Evolutionary conservation across 805 yeast genomes (phyloP).

Genomic region (Schwanniomyces sp.): DNA sequence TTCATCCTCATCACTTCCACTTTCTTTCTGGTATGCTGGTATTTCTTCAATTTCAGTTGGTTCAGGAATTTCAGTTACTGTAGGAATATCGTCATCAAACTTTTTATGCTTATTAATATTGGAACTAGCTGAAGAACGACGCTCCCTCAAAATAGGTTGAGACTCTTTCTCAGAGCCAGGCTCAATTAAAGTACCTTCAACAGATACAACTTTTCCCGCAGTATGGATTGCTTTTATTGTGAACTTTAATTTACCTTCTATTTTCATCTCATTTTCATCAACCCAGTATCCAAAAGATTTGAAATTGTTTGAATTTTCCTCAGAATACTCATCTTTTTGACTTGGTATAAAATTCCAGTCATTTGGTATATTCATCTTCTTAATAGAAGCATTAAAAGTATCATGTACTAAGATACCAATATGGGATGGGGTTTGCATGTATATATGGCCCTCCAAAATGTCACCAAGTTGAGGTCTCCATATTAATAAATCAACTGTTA

Average conservation of each 20-base stretch:
- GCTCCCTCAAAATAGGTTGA: conserved; percentile 51
- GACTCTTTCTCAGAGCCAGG: conserved; percentile 58
- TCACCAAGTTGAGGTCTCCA: conserved; percentile 95
- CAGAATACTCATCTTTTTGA: conserved; percentile 59
- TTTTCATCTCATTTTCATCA: conserved; percentile 67
- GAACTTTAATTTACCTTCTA: conserved; percentile 83
- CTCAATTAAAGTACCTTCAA: conserved; percentile 79
- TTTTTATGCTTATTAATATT: conserved; percentile 37
- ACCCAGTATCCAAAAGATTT: conserved; percentile 85
- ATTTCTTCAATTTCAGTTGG: conserved; percentile 14
- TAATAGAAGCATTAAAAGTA: conserved; percentile 91
- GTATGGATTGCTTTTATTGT: conserved; percentile 70
- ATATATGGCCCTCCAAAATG: conserved; percentile 77
- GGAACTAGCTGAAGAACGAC: conserved; percentile 27
- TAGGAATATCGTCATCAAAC: conserved; percentile 37
- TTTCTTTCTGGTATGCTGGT: conserved; percentile 14
- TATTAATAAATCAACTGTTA: conserved; percentile 73
- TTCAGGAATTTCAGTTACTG: conserved; percentile 14
- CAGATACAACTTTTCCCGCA: conserved; percentile 78
- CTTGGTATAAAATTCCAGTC: conserved; percentile 83
- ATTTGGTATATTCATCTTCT: conserved; percentile 79
- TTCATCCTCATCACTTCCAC: conserved; percentile 17
- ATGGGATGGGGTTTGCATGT: conserved; percentile 93
- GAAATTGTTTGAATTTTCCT: conserved; percentile 28
- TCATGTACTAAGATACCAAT: conserved; percentile 89